Percentiles rank a stretch among this genome's conserved stretches.
phyloP scores from a whole-genome alignment of 257 asterid species.

The Jasminum sambac region DNA sequence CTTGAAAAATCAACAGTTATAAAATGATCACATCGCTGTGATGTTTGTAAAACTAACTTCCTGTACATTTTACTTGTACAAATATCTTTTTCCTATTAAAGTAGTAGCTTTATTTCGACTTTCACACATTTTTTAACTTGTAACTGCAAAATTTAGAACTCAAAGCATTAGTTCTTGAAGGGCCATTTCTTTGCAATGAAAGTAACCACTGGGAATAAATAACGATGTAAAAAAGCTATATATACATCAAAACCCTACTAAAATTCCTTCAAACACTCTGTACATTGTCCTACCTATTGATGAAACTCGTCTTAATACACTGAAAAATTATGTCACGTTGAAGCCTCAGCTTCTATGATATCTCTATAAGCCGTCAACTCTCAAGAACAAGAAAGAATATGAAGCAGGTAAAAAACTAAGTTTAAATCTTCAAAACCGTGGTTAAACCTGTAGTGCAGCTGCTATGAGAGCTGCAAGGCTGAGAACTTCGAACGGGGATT shows the following conservation, averaged over 20 bases:
- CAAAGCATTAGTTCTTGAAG: too few relatives aligned
- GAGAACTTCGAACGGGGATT: slow-evolving; percentile 73
- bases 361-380: slow-evolving; percentile 30
- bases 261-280: neutral
- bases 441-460: slow-evolving; percentile 77
- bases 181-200: neutral
- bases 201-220: neutral
- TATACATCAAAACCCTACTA: neutral
- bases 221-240: too few relatives aligned
- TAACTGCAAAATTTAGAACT: too few relatives aligned
- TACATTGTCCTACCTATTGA: neutral
- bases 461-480: slow-evolving; percentile 89
- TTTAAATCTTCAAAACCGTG: slow-evolving; percentile 16
- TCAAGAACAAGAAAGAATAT: neutral
- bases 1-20: too few relatives aligned
- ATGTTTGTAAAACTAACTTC: too few relatives aligned
- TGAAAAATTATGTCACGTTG: neutral
- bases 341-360: slow-evolving; percentile 14
- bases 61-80: too few relatives aligned
- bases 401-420: neutral
- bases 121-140: too few relatives aligned
- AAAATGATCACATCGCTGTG: too few relatives aligned
- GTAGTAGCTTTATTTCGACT: too few relatives aligned
- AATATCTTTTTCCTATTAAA: too few relatives aligned
- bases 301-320: neutral